phyloP scores from a whole-genome alignment of 345 rosid species.

The Eucalyptus cloeziana region DNA sequence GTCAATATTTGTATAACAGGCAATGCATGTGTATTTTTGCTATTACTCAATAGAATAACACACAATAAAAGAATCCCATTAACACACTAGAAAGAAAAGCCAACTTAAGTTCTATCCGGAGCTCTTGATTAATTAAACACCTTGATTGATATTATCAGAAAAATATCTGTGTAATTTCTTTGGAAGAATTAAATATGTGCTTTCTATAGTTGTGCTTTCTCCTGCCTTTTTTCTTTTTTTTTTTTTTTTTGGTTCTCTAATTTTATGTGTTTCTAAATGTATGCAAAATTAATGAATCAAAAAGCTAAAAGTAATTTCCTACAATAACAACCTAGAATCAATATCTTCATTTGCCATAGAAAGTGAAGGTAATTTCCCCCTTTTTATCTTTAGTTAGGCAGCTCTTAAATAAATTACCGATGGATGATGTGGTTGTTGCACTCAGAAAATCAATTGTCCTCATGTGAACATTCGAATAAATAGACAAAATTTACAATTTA shows the following conservation, averaged over 20 bases:
- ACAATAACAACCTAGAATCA: not conserved
- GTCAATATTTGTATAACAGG: too few species aligned
- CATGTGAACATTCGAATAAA: not conserved
- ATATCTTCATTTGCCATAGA: not conserved
- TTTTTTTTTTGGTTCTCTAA: not conserved
- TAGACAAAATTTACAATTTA: fast-evolving
- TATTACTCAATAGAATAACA: too few species aligned
- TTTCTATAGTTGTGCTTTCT: not conserved
- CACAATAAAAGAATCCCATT: too few species aligned
- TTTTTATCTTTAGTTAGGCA: not conserved
- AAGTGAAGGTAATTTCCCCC: not conserved
- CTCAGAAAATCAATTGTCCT: not conserved
- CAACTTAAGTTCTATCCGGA: too few species aligned
- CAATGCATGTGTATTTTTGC: too few species aligned
- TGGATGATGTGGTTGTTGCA: not conserved
- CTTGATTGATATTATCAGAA: too few species aligned
- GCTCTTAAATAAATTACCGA: not conserved
- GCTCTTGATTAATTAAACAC: too few species aligned
- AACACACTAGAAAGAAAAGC: too few species aligned
- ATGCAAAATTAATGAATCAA: fast-evolving
- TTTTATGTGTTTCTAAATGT: fast-evolving
- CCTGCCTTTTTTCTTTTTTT: not conserved
- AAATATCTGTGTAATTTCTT: too few species aligned
- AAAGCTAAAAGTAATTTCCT: not conserved
- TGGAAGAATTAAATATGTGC: too few species aligned